Conservation (phyloP, 257 asterid genomes). For the Solanum tarapatanum region DNA sequence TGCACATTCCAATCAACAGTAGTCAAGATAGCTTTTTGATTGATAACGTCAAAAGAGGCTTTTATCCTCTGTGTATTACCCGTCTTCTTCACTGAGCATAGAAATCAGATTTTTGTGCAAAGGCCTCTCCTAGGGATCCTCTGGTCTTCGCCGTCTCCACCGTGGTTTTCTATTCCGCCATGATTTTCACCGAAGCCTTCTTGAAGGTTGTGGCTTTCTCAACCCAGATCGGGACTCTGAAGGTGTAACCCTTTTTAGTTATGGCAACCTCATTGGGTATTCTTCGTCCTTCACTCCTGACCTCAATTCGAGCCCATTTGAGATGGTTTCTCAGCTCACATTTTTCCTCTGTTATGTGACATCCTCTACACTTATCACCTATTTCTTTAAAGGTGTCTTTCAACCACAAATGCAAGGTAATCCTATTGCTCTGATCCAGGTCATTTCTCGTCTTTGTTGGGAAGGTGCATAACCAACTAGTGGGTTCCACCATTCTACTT, state of each 20-base stretch:
- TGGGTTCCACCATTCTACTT: background rate
- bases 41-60: background rate
- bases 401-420: background rate
- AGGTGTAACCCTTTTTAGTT: background rate
- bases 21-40: background rate
- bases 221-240: background rate
- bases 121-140: background rate
- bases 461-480: background rate
- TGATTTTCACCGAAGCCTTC: background rate
- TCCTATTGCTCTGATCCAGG: background rate
- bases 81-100: background rate
- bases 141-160: background rate
- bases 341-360: background rate
- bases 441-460: background rate
- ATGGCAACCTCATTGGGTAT: background rate
- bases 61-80: background rate
- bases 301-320: background rate
- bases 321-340: background rate
- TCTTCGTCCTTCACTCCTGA: background rate
- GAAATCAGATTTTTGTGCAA: background rate
- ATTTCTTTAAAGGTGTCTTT: background rate
- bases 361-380: background rate
- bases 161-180: background rate
- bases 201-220: background rate
- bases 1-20: background rate